Base-by-base conservation (phyloP, 257 asterid genomes). In the Gentiana straminea region DNA sequence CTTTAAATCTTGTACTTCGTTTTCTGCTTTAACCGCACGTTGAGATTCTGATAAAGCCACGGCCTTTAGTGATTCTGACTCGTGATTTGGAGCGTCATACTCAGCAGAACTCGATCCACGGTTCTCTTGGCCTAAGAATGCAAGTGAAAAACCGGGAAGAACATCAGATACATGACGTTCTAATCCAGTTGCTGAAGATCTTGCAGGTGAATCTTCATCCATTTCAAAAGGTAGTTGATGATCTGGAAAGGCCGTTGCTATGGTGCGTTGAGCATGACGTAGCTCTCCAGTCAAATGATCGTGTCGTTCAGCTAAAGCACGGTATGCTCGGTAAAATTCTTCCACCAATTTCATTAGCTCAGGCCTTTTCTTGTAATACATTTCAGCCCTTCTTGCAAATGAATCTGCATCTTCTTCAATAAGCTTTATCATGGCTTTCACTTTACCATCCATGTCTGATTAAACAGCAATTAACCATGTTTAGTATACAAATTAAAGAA, bases 341-440 rank as follows among this genome's bases (percentile, higher is more conserved):
- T 86, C 97, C 32, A 90, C 95, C 75, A 86, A 60, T 75, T 90
- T 90, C 94, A 90, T 86, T 33, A 90, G 73, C 77, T 90, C 96
- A 4, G 97, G 96, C 52, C 96, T 75, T 73, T 81, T 90, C 79
- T 86, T 80, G 68, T 90, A 90, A 77, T 86, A 90, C 96, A 90
- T 86, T 60, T 90, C 97, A 45, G 96, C 97, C 68, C 90, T 66
- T 61, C 88, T 80, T 4, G 97, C 93, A 67, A 90, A 90, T 55
- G 96, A 90, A 77, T 90, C 97, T 0, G 96, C 97, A 69, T 90
- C 96, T 70, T 82, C 96, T 71, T 90, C 97, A 7, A 90, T 90
- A 47, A 90, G 90, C 79, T 90, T 90, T 75, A 90, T 84, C 96
- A 86, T 86, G 5, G 84, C 71, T 70, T 86, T 86, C 37, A 86